Evolutionary conservation across 495 filamentous ascomycete species (phyloP).

Genomic region (Parathielavia hyrcaniae): DNA sequence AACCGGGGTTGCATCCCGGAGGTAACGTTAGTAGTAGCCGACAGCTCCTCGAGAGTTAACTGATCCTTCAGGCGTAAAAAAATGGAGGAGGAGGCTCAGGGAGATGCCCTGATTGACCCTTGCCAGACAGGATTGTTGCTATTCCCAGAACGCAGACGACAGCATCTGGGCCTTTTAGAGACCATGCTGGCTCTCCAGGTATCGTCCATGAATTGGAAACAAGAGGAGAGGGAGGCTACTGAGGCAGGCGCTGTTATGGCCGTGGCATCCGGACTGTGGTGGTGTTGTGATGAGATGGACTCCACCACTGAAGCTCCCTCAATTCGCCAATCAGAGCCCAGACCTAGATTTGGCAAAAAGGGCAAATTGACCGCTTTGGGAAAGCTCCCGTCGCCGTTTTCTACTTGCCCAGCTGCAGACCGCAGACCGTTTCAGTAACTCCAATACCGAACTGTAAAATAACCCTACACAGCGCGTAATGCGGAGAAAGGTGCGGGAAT

Average conservation of each 20-base stretch:
- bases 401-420: not conserved
- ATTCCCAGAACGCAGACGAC: too few relatives aligned
- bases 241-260: not conserved
- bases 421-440: not conserved
- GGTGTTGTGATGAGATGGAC: not conserved
- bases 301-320: not conserved
- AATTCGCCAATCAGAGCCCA: constrained; percentile 4
- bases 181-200: too few relatives aligned
- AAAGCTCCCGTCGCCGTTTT: not conserved
- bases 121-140: too few relatives aligned
- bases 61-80: not conserved
- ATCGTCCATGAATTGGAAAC: too few relatives aligned
- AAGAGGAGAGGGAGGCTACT: too few relatives aligned
- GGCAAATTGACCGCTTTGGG: constrained; percentile 25
- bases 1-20: too few relatives aligned
- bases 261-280: not conserved
- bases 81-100: too few relatives aligned
- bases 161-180: too few relatives aligned
- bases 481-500: not conserved
- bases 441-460: constrained; percentile 4
- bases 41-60: too few relatives aligned
- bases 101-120: too few relatives aligned
- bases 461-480: too few relatives aligned
- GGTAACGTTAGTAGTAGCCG: too few relatives aligned
- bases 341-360: constrained; percentile 11